A percentile compares a stretch with the other conserved stretches of the same genome.
phyloP scores from a whole-genome alignment of 306 rosid species.

The Medicago arabica region DNA sequence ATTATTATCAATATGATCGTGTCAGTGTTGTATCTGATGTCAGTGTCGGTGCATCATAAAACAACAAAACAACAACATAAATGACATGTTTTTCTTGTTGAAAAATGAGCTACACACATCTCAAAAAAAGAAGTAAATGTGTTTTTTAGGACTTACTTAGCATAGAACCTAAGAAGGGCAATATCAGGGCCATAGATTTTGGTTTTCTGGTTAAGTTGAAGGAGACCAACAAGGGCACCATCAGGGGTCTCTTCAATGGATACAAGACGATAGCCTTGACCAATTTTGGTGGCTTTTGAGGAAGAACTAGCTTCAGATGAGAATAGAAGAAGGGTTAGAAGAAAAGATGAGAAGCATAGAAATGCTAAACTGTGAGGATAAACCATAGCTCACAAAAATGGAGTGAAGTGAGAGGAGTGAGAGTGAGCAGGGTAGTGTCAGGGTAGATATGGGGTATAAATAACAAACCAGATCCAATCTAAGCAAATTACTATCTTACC shows the following conservation, averaged over 20 bases:
- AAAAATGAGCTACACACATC: background rate
- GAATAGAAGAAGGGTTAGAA: constrained; percentile 42
- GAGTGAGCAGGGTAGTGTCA: constrained; percentile 3
- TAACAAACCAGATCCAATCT: constrained; percentile 17
- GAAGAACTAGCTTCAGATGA: constrained; percentile 39
- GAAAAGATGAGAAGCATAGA: constrained; percentile 39
- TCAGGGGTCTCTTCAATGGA: constrained; percentile 70
- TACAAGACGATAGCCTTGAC: constrained; percentile 82
- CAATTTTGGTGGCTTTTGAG: constrained; percentile 57
- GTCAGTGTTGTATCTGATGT: background rate
- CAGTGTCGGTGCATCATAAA: background rate
- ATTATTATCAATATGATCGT: too few species aligned
- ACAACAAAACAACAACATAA: too few species aligned
- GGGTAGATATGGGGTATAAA: constrained; percentile 35
- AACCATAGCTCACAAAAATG: constrained; percentile 41
- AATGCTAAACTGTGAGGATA: constrained; percentile 5
- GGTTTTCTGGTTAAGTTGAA: constrained; percentile 62
- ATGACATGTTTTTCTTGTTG: background rate
- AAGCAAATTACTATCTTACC: constrained; percentile 29
- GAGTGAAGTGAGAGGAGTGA: background rate
- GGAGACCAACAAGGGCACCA: constrained; percentile 75
- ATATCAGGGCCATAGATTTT: constrained; percentile 79
- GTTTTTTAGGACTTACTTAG: constrained; percentile 57
- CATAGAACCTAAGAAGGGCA: constrained; percentile 73
- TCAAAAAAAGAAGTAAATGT: background rate